A percentile compares a stretch with the other conserved stretches of the same genome.
These are phyloP conservation scores for Arthroderma sp. DNA, from an alignment of 2,329 filamentous ascomycete genomes.

Conservation along the genomic window DNA sequence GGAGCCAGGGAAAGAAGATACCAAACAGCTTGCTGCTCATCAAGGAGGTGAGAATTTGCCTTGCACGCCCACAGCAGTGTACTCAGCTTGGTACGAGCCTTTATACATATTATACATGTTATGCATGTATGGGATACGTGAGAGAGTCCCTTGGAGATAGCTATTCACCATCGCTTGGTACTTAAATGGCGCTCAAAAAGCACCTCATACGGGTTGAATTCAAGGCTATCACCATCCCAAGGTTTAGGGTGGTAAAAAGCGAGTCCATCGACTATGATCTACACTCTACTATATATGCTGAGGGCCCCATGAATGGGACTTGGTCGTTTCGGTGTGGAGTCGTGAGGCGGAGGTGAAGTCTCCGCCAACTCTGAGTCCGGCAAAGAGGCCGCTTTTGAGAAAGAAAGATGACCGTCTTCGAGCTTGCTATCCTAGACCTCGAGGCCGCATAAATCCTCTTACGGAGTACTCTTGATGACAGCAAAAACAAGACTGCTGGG, in stretches of 20 bases:
- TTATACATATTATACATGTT: background rate
- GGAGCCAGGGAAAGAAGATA: background rate
- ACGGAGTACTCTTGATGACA: background rate
- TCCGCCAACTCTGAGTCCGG: background rate
- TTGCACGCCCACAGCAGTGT: background rate
- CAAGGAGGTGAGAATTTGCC: background rate
- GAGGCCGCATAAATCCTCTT: background rate
- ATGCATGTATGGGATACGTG: background rate
- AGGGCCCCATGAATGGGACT: background rate
- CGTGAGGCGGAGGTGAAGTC: background rate
- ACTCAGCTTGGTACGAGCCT: background rate
- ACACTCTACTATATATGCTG: background rate
- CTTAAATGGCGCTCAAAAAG: too few species aligned
- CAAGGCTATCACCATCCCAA: background rate
- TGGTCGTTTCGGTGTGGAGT: background rate
- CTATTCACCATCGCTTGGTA: background rate
- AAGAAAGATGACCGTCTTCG: background rate
- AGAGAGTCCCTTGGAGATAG: background rate
- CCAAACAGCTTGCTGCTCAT: background rate
- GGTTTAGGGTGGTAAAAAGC: background rate
- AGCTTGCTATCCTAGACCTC: background rate
- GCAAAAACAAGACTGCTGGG: background rate
- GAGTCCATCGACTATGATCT: background rate
- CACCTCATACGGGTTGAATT: background rate
- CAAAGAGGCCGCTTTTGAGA: background rate